Evolutionary conservation across 106 monocot genomes (phyloP).

Genomic region (Acorus calamus): DNA sequence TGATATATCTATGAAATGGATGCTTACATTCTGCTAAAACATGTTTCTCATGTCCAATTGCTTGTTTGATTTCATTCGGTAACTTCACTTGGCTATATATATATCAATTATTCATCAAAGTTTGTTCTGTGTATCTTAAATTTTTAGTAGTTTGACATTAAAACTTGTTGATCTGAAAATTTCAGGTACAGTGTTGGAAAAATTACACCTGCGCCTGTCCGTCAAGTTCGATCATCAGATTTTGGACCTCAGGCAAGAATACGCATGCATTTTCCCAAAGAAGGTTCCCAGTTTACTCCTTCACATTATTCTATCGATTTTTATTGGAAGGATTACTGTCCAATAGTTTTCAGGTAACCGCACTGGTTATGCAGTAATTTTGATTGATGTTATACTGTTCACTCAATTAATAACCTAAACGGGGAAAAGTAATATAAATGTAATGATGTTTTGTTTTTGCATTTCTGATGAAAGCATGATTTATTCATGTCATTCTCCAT

Average conservation of each 20-base stretch:
- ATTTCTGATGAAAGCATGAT: too few species aligned
- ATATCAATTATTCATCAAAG: too few species aligned
- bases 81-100: neutral
- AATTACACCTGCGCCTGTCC: constrained; percentile 86
- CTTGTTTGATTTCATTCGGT: neutral
- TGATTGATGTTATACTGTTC: neutral
- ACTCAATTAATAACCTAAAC: too few species aligned
- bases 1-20: too few species aligned
- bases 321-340: constrained; percentile 96
- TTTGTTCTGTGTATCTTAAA: too few species aligned
- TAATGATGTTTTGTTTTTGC: too few species aligned
- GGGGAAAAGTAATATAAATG: too few species aligned
- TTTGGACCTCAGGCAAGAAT: constrained; percentile 87
- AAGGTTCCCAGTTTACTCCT: constrained; percentile 83
- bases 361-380: constrained; percentile 2
- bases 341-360: constrained; percentile 82
- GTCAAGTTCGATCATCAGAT: constrained; percentile 91
- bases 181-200: constrained; percentile 88
- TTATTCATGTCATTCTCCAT: too few species aligned
- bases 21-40: too few species aligned
- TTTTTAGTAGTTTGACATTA: neutral
- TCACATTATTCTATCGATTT: constrained; percentile 76
- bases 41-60: neutral
- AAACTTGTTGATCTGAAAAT: constrained; percentile 21
- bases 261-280: constrained; percentile 59